Conservation (phyloP, 31 red algal species). For the Odonthalia washingtoniensis region DNA sequence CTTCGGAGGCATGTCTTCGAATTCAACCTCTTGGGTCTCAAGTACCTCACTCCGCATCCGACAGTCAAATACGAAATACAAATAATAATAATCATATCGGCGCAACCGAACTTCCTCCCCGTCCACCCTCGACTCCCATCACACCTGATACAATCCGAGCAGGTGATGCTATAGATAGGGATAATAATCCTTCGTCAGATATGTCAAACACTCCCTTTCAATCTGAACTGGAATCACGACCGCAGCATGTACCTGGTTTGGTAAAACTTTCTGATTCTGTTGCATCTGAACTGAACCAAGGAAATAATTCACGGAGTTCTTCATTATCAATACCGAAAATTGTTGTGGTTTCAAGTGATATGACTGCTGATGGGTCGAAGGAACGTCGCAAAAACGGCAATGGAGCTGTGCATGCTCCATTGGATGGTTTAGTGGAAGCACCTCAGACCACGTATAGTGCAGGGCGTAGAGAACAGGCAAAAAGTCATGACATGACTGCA, state of each 20-base stretch:
- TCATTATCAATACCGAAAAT: conserved; percentile 36
- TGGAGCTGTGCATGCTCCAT: neutral
- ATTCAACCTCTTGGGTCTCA: neutral
- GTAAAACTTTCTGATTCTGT: neutral
- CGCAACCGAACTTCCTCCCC: too few relatives aligned
- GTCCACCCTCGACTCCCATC: too few relatives aligned
- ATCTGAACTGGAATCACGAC: too few relatives aligned
- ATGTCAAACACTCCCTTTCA: too few relatives aligned
- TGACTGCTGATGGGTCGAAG: neutral
- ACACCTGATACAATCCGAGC: too few relatives aligned
- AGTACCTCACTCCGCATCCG: neutral
- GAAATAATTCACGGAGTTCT: neutral
- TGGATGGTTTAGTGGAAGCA: neutral
- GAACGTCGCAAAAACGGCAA: neutral
- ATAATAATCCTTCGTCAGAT: neutral
- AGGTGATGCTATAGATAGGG: neutral
- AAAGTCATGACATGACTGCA: neutral
- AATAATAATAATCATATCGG: neutral
- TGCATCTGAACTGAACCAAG: neutral
- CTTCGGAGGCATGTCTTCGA: neutral
- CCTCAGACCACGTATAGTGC: neutral
- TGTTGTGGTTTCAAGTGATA: conserved; percentile 41
- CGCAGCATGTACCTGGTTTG: neutral
- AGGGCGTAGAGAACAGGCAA: neutral
- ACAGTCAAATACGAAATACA: neutral